Evolutionary conservation across 164 flowering plant genomes (phyloP).

Genomic region (Liriodendron chinense): DNA sequence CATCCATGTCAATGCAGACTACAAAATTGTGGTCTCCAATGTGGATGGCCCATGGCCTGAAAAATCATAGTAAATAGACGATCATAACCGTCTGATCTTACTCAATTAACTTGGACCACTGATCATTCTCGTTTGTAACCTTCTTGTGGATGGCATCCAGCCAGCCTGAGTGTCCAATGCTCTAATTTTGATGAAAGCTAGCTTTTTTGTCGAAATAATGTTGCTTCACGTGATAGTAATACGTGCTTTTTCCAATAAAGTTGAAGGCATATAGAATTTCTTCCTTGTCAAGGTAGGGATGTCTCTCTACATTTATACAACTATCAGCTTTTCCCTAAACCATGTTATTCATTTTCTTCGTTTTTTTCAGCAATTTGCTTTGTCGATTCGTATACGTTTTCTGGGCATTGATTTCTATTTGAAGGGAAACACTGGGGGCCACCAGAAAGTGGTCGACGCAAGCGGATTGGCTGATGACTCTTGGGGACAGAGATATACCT

Average conservation of each 20-base stretch:
- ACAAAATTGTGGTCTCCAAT: too few species aligned
- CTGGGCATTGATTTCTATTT: too few species aligned
- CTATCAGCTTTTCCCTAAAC: not conserved
- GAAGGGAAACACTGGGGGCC: too few species aligned
- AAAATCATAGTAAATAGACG: not conserved
- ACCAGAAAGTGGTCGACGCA: too few species aligned
- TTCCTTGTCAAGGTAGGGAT: constrained; percentile 1
- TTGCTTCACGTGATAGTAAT: not conserved
- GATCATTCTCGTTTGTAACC: not conserved
- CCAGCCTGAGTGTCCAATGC: not conserved
- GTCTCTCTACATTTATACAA: not conserved
- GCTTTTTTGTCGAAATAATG: not conserved
- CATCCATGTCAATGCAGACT: too few species aligned
- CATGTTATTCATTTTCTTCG: not conserved
- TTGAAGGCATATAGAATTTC: not conserved
- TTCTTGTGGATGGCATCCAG: too few species aligned
- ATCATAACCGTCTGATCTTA: not conserved
- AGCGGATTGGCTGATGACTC: too few species aligned
- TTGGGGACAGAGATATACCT: too few species aligned
- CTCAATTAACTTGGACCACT: not conserved
- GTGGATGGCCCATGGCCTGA: not conserved
- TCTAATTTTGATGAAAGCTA: not conserved
- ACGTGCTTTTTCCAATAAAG: not conserved
- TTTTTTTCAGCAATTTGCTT: not conserved
- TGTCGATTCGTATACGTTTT: too few species aligned